Conservation (phyloP, 768 basidiomycete species). For the Rhodotorula sphaerocarpa region DNA sequence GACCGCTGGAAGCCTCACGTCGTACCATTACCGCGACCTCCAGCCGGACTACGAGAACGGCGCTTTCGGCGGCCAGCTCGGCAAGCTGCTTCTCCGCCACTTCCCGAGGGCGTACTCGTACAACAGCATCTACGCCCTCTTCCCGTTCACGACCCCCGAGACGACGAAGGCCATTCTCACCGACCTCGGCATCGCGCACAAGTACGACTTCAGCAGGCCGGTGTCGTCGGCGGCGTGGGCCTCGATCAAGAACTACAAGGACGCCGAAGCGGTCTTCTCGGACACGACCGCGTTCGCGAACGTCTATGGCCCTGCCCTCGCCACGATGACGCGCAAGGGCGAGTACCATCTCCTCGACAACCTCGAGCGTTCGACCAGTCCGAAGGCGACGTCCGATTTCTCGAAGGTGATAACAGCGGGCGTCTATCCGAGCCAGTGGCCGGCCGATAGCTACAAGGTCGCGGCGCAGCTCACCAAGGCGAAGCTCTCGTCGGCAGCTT, state of each 20-base stretch:
- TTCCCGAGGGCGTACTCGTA: slow-evolving; percentile 17
- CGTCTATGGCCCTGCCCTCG: slow-evolving; percentile 14
- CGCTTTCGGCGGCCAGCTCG: slow-evolving; percentile 24
- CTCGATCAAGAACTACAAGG: not conserved
- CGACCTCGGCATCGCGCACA: slow-evolving; percentile 11
- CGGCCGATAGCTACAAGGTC: not conserved
- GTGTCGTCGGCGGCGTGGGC: not conserved
- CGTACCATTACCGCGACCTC: slow-evolving; percentile 53
- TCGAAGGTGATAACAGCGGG: not conserved
- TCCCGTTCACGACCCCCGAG: slow-evolving; percentile 53
- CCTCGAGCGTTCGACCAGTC: not conserved
- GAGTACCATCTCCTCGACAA: not conserved
- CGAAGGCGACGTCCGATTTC: not conserved
- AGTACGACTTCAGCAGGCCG: slow-evolving; percentile 20
- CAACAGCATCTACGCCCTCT: slow-evolving; percentile 56
- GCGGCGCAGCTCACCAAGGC: not conserved
- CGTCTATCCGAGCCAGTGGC: slow-evolving; percentile 7
- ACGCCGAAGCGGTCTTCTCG: not conserved
- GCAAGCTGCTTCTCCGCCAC: slow-evolving; percentile 25
- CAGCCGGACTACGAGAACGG: slow-evolving; percentile 23
- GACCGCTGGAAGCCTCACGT: no score
- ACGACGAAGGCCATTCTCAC: slow-evolving; percentile 18
- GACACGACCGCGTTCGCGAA: not conserved
- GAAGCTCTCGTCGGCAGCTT: not conserved
- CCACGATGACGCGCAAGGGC: not conserved